Base-by-base conservation (phyloP, 2,329 filamentous ascomycete genomes). In the Kalmusia sp. region DNA sequence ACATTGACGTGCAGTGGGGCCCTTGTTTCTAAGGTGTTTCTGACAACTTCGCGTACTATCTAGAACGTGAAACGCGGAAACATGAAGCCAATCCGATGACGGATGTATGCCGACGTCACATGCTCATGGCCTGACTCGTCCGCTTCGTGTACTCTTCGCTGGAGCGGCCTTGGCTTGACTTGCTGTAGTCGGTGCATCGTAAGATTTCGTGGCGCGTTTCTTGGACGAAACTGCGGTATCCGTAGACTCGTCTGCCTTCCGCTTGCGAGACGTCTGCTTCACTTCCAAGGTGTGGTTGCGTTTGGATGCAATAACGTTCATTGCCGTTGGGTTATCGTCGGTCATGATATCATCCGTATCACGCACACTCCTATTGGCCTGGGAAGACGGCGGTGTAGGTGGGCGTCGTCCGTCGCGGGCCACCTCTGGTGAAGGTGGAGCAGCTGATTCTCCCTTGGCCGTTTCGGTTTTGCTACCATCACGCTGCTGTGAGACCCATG, bases 121-220 rank as follows among this genome's bases (percentile, higher is more conserved):
- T 19, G 19, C 17, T 51, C 46, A 55, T 28, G 46, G 49, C 22
- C 49, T 52, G 14, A 44, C 30, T 2, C 58, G 54, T 34, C 54
- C 50, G 22, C 56, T 58, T 47, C 55, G 61, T 2, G 63, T 61
- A 12, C 61, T 40, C 30, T 58, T 65, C 1, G 62, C 39, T 12
- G 65, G 54, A 11, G 54, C 58, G 15, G 57, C 34, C 44, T 58
- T 62, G 17, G 67, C 69, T 45, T 71, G 68, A 47, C 71, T 75
- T 47, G 70, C 65, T 37, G 72, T 68, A 9, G 73, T 76, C 6
- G 74, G 68, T 14, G 72, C 69, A 15, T 72, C 69, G 43, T 68
- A 76, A 11, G 67, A 69, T 34, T 60, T 59, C 12, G 67, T 67
- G 1, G 58, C 57, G 27, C 69, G 63, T 61, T 71, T 74, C 53